Conservation (phyloP, 768 basidiomycete species). For the Leccinum obscurum region DNA sequence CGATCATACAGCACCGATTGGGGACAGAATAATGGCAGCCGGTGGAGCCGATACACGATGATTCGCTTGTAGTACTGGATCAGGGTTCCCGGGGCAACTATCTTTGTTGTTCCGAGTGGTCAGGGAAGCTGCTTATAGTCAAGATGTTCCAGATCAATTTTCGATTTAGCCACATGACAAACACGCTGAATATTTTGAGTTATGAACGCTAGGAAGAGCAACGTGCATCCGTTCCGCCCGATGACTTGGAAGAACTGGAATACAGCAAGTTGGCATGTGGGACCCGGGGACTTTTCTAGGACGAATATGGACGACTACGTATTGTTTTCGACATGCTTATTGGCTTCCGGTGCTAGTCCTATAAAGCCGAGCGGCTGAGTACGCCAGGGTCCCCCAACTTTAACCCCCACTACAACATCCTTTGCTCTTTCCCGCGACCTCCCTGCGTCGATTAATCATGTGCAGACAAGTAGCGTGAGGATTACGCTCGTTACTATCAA, state of each 20-base stretch:
- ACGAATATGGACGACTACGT: conserved; percentile 30
- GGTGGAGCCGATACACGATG: conserved; percentile 24
- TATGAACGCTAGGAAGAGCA: conserved; percentile 17
- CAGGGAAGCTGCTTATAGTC: conserved; percentile 27
- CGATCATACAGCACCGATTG: conserved; percentile 11
- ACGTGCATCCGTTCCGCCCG: conserved; percentile 18
- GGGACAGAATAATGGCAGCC: conserved; percentile 13
- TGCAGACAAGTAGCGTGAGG: conserved; percentile 78
- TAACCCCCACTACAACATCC: conserved; percentile 9
- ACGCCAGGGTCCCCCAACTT: conserved; percentile 17
- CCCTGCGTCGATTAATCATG: conserved; percentile 42
- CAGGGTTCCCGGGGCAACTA: conserved; percentile 23
- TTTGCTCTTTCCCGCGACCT: conserved; percentile 1
- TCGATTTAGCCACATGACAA: conserved; percentile 33
- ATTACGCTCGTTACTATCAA: conserved; percentile 1
- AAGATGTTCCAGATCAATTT: conserved; percentile 20
- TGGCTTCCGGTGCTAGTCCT: conserved; percentile 27
- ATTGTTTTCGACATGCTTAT: conserved; percentile 29
- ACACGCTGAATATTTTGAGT: conserved; percentile 19
- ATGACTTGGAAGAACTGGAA: conserved; percentile 21
- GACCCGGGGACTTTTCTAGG: conserved; percentile 26
- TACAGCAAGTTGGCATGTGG: conserved; percentile 32
- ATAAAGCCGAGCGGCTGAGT: conserved; percentile 26
- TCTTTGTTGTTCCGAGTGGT: conserved; percentile 29
- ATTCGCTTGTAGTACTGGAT: conserved; percentile 17